A percentile compares a stretch with the other conserved stretches of the same genome.
Conservation (phyloP, 148 eudicot species). For the Selenicereus undatus region DNA sequence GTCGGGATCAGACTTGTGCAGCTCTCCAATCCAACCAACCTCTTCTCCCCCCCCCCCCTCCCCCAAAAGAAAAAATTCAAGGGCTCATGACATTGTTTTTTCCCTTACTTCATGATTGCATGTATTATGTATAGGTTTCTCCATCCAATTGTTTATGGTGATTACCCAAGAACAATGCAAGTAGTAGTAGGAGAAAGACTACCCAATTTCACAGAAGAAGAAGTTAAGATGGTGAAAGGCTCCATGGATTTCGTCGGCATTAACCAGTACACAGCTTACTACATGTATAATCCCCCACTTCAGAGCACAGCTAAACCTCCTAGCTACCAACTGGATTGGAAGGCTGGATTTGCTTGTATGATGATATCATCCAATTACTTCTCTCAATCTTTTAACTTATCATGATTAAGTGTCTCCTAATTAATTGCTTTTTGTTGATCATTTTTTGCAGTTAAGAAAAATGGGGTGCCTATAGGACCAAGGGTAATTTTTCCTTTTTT, state of each 20-base stretch:
- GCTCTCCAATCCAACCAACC: no score
- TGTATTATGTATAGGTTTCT: slow-evolving; percentile 52
- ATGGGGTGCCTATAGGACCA: slow-evolving; percentile 82
- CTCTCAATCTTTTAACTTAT: background rate
- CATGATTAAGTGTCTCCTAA: background rate
- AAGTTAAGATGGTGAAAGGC: slow-evolving; percentile 70
- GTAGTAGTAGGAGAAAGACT: slow-evolving; percentile 62
- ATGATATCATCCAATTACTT: background rate
- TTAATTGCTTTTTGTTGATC: background rate
- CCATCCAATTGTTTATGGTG: slow-evolving; percentile 84
- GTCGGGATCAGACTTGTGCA: no score
- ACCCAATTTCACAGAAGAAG: slow-evolving; percentile 74
- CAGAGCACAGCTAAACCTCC: slow-evolving; percentile 31
- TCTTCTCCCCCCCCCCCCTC: no score
- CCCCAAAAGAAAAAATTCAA: no score
- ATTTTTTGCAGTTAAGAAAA: slow-evolving; percentile 45
- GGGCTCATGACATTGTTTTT: no score
- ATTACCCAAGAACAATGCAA: slow-evolving; percentile 85
- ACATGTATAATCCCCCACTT: slow-evolving; percentile 46
- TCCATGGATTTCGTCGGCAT: slow-evolving; percentile 82
- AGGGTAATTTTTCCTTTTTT: slow-evolving; percentile 40
- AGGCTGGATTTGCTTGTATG: slow-evolving; percentile 80
- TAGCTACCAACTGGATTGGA: slow-evolving; percentile 85
- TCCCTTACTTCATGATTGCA: background rate
- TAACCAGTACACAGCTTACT: slow-evolving; percentile 84